Conservation (phyloP, 163 green algal species). For the Scenedesmus sp. region DNA sequence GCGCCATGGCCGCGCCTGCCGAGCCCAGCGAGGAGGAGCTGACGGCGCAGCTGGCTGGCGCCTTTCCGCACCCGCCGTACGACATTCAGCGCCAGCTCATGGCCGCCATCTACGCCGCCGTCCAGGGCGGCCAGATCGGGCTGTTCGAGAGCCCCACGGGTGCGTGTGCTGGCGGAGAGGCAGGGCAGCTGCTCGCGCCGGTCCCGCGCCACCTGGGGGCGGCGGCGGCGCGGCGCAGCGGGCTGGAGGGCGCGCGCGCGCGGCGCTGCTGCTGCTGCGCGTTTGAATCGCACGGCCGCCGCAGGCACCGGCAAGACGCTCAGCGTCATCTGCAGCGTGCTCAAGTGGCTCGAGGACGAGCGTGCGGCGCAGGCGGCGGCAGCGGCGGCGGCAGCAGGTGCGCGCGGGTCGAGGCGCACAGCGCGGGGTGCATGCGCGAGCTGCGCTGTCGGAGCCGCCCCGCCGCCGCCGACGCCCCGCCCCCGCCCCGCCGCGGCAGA, state of each 20-base stretch:
- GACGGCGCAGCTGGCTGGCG: neutral
- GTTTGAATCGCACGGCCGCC: no score
- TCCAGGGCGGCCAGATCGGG: constrained; percentile 74
- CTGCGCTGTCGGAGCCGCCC: no score
- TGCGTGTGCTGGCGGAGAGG: no score
- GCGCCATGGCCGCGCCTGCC: no score
- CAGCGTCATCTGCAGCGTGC: constrained; percentile 86
- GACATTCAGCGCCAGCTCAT: constrained; percentile 90
- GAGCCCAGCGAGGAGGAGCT: no score
- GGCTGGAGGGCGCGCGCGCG: no score
- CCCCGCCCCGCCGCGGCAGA: neutral
- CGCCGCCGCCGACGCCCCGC: no score
- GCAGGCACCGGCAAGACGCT: constrained; percentile 95
- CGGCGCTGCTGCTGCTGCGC: neutral
- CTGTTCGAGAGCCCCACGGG: constrained; percentile 94
- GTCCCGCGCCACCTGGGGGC: neutral
- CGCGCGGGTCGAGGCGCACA: no score
- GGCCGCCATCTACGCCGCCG: constrained; percentile 68
- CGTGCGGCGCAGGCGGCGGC: constrained; percentile 25
- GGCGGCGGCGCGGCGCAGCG: no score
- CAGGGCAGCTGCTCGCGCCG: neutral
- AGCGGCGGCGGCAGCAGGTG: constrained; percentile 16
- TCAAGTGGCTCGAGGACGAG: constrained; percentile 90
- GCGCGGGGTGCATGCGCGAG: no score
- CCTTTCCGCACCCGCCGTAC: constrained; percentile 72